phyloP scores from a whole-genome alignment of 192 early-diverging fungal species.

The Lunasporangiospora selenospora region DNA sequence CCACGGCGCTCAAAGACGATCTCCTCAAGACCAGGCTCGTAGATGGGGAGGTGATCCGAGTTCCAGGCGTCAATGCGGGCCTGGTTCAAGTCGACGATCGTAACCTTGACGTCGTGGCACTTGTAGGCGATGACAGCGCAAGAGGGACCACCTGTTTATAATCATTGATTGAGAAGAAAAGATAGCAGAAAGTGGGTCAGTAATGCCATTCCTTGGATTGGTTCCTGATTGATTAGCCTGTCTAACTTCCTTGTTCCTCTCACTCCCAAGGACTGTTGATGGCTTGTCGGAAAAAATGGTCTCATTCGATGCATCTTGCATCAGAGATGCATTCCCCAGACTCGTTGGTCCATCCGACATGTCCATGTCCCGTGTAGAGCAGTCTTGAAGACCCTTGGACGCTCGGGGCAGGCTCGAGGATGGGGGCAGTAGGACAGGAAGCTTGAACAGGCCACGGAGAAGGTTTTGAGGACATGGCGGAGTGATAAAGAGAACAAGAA shows the following conservation, averaged over 20 bases:
- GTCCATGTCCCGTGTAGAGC: no score
- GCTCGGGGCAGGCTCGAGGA: no score
- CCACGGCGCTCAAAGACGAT: slow-evolving; percentile 77
- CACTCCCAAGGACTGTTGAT: no score
- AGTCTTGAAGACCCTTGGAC: no score
- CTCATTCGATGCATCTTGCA: background rate
- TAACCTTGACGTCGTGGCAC: slow-evolving; percentile 88
- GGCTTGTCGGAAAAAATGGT: background rate
- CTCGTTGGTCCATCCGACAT: background rate
- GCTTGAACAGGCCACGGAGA: no score
- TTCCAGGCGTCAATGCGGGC: slow-evolving; percentile 91
- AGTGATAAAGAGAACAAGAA: slow-evolving; percentile 12
- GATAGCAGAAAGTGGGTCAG: no score
- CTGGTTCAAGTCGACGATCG: slow-evolving; percentile 86
- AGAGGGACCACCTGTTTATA: slow-evolving; percentile 87
- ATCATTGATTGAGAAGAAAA: no score
- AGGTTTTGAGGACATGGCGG: background rate
- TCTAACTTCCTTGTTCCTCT: no score
- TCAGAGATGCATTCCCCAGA: background rate
- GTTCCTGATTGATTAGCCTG: no score
- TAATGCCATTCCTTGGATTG: no score
- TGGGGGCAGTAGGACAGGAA: no score
- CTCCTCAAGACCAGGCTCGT: slow-evolving; percentile 91
- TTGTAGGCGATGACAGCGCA: slow-evolving; percentile 92
- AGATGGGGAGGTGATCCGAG: slow-evolving; percentile 86